Evolutionary conservation across 1,284 basidiomycete genomes (phyloP), one percentile per base, ranked within the genome.

Genomic region (Sphaerobolus stellatus): DNA sequence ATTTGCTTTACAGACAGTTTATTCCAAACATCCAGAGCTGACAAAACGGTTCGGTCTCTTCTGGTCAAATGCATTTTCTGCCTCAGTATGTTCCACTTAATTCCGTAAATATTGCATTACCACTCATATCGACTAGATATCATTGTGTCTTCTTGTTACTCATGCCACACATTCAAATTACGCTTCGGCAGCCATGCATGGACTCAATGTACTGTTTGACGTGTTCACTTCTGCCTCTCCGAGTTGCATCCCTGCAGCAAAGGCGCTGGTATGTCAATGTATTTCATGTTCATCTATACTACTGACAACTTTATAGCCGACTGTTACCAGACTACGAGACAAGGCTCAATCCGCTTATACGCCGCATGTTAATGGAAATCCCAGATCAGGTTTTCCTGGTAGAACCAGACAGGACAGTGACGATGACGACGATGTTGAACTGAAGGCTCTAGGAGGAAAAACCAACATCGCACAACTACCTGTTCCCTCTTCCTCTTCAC

Each of bases 11-110:
- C 20, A 48, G 24, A 18, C 24, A 27, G 29, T 29, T 29, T 31
- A 48, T 18, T 28, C 45, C 18, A 22, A 27, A 48, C 29, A 48
- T 48, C 45, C 45, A 13, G 45, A 27, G 20, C n/a, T 48, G 30
- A 29, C 45, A 20, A 22, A 29, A 9, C 45, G 45, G 9, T 48
- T 48, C n/a, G 45, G 45, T n/a, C 45, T 48, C 14, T 29, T 48
- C 29, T 48, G 45, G 45, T 48, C 45, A 20, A 48, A 48, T 48
- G 29, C 45, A 5, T 48, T 48, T 31, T 48, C 45, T 27, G 18
- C 45, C 20, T 48, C 45, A 31, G 45, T 48, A 48, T 5, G 45
- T 13, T 48, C 14, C 14, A 24, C 45, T 27, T 48, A 27, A 27
- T 27, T 44, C 22, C 22, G 9, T 34, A 34, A 18, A 11, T 34